Evolutionary conservation across 306 rosid genomes (phyloP).

Genomic region (Lotus japonicus): DNA sequence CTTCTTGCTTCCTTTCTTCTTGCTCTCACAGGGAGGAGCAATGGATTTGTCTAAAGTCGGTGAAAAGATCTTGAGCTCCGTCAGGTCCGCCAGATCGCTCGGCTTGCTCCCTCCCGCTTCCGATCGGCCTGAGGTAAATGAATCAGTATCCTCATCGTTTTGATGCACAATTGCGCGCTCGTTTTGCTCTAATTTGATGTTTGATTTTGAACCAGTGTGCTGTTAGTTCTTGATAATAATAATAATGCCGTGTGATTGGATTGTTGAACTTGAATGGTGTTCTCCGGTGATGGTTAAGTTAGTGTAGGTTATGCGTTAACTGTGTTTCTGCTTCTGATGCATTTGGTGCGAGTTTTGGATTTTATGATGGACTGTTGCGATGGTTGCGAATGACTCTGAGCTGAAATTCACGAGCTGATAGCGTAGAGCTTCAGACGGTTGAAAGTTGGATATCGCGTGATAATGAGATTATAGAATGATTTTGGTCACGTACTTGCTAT

Average conservation of each 20-base stretch:
- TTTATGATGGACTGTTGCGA: background rate
- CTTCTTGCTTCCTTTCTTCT: slow-evolving; percentile 75
- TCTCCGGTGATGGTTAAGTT: background rate
- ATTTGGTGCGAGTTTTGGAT: background rate
- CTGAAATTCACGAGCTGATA: background rate
- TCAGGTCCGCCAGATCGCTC: slow-evolving; percentile 91
- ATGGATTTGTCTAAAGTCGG: slow-evolving; percentile 98
- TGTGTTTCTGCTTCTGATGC: slow-evolving; percentile 2
- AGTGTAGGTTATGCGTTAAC: background rate
- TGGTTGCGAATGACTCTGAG: background rate
- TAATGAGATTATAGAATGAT: background rate
- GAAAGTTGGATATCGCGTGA: background rate
- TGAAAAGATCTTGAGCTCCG: slow-evolving; percentile 93
- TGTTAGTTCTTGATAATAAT: slow-evolving; percentile 18
- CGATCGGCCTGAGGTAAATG: slow-evolving; percentile 93
- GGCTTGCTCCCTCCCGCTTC: slow-evolving; percentile 80
- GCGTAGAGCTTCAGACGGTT: background rate
- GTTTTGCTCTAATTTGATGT: background rate
- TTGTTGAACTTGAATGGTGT: background rate
- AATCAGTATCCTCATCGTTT: background rate
- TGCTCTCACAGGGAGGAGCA: slow-evolving; percentile 82
- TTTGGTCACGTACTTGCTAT: background rate
- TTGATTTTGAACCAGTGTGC: background rate
- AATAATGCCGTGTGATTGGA: slow-evolving; percentile 3
- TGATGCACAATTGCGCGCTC: background rate